Conservation (phyloP, 179 eudicot genomes). For the Vitellaria paradoxa region DNA sequence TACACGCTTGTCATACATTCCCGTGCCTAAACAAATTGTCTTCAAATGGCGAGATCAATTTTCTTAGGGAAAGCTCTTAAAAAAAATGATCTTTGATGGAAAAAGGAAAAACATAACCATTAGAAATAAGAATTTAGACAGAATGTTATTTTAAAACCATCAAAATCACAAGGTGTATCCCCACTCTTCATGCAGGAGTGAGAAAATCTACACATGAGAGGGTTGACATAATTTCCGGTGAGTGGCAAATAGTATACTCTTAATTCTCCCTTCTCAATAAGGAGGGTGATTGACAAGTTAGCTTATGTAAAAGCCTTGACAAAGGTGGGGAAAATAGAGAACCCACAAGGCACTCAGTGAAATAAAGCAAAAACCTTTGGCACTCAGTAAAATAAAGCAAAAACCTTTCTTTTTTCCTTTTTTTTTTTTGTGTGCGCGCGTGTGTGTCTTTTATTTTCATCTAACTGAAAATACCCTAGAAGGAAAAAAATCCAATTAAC, state of each 20-base stretch:
- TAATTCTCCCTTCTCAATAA: too few species aligned
- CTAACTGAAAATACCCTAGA: background rate
- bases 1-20: background rate
- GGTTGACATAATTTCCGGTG: too few species aligned
- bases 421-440: too few species aligned
- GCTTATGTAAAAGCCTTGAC: too few species aligned
- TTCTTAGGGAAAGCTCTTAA: background rate
- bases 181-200: background rate
- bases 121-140: background rate
- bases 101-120: background rate
- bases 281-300: too few species aligned
- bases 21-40: background rate
- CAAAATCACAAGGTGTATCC: too few species aligned
- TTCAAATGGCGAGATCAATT: background rate
- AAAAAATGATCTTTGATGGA: background rate
- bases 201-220: background rate
- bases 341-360: background rate
- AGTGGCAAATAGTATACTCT: too few species aligned
- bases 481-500: background rate
- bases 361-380: background rate
- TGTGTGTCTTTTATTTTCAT: background rate
- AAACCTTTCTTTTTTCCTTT: too few species aligned
- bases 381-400: too few species aligned
- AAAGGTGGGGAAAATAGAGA: too few species aligned
- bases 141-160: too few species aligned